Conservation (phyloP, 192 early-diverging fungal genomes). For the Entomortierella parvispora region DNA sequence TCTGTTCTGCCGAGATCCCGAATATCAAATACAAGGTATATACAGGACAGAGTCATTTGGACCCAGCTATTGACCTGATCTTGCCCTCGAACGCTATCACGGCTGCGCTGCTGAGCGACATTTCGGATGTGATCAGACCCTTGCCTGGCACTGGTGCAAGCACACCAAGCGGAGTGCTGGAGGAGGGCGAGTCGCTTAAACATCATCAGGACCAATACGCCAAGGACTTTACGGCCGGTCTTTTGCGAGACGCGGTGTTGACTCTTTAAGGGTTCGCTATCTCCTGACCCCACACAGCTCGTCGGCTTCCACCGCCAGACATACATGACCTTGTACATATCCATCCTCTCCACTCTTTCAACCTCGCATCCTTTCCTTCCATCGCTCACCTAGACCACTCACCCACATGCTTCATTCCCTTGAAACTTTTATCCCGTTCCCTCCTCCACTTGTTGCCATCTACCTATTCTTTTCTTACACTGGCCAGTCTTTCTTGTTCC, state of each 20-base stretch:
- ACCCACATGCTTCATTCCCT: too few relatives aligned
- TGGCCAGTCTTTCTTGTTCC: too few relatives aligned
- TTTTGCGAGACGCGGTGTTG: constrained; percentile 17
- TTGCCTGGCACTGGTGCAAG: constrained; percentile 23
- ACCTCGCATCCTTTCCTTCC: background rate
- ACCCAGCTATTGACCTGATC: constrained; percentile 49
- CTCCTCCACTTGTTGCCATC: too few relatives aligned
- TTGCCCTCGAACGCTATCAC: constrained; percentile 42
- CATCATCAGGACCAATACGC: constrained; percentile 42
- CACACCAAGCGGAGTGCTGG: constrained; percentile 34
- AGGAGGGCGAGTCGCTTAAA: constrained; percentile 24
- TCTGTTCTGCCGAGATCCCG: constrained; percentile 45
- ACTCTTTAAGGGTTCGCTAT: constrained; percentile 7
- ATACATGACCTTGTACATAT: too few relatives aligned
- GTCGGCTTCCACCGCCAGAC: too few relatives aligned
- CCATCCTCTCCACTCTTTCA: background rate
- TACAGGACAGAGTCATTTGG: constrained; percentile 39
- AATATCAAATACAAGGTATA: constrained; percentile 53
- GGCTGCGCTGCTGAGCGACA: constrained; percentile 35
- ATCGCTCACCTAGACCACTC: background rate
- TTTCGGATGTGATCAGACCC: constrained; percentile 37
- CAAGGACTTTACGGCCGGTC: constrained; percentile 23
- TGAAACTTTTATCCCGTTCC: too few relatives aligned
- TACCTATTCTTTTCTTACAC: too few relatives aligned
- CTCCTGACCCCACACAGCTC: background rate